Evolutionary conservation across 805 yeast genomes (phyloP).

Genomic region (Myxozyma kluyveri): DNA sequence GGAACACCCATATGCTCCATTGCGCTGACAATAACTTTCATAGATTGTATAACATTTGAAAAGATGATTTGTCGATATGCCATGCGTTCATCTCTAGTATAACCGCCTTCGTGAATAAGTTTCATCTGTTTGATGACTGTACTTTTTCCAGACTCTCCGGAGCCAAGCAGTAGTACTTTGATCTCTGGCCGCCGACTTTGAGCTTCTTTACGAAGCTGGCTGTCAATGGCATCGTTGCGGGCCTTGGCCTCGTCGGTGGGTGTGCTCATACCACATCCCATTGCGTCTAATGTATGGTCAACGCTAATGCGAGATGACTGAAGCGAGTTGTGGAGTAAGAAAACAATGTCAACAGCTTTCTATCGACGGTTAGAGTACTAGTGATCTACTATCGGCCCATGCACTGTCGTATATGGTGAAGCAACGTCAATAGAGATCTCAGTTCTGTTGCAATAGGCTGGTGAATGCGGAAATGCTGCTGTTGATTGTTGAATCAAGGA

Average conservation of each 20-base stretch:
- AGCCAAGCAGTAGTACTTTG: slow-evolving; percentile 67
- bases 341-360: too few species aligned
- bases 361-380: too few species aligned
- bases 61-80: slow-evolving; percentile 87
- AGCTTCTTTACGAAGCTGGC: slow-evolving; percentile 31
- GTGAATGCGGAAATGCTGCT: too few species aligned
- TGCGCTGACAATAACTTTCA: slow-evolving; percentile 47
- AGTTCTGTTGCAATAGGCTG: too few species aligned
- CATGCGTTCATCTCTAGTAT: slow-evolving; percentile 69
- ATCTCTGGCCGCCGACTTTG: slow-evolving; percentile 23
- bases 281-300: slow-evolving; percentile 13
- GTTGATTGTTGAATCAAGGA: too few species aligned
- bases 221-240: slow-evolving; percentile 49
- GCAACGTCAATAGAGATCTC: too few species aligned
- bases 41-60: slow-evolving; percentile 68
- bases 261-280: slow-evolving; percentile 33
- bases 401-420: too few species aligned
- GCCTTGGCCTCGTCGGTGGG: slow-evolving; percentile 37
- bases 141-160: slow-evolving; percentile 94
- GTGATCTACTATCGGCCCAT: too few species aligned
- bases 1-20: slow-evolving; percentile 60
- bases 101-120: slow-evolving; percentile 80
- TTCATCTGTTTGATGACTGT: slow-evolving; percentile 88
- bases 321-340: too few species aligned
- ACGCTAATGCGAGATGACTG: too few species aligned